Base-by-base conservation (phyloP, 1,284 basidiomycete genomes). In the Psilocybe mexicana region DNA sequence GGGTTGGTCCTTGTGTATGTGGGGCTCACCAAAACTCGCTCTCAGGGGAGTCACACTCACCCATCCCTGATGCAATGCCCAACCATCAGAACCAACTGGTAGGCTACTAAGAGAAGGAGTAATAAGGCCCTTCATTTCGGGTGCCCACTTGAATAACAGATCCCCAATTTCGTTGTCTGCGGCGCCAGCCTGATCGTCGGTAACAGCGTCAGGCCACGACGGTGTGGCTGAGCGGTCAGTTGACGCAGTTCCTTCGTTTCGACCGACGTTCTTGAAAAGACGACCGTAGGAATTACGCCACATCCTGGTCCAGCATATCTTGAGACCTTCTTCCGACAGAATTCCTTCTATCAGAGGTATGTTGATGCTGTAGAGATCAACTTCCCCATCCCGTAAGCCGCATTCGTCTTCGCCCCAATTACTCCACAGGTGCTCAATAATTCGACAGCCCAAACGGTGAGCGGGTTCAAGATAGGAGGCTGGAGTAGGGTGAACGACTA, bases 361-460 rank as follows among this genome's bases (percentile, higher is more conserved):
- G 70, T 94, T 94, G 63, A 94, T 76, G 65, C 79, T 91, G 75
- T 93, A 94, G 11, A 94, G 76, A 68, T 93, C 91, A 26, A 92
- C 82, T 70, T 90, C 87, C 59, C 80, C 79, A 46, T 79, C 72
- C 35, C 83, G 78, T 42, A 85, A 70, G n/a, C 86, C 85, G 35
- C 72, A 77, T 2, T 75, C 72, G 67, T 90, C 88, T 58, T 76
- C 73, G 14, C 90, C 93, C 94, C 93, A 96, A 69, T 93, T 85
- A 14, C 83, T 70, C 85, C 87, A 94, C 12, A 97, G 79, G 59
- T 87, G 75, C 48, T 79, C 72, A 63, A 94, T 83, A 64, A 97
- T 89, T 23, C 82, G 78, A 46, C 81, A 76, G 6, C 87, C 80
- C 25, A 93, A 78, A 8, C 74, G 71, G 67, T 94, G 85, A 0